Percentiles rank a stretch among this genome's conserved stretches.
phyloP scores from a whole-genome alignment of 768 basidiomycete genomes.

The Agrocybe pediades region DNA sequence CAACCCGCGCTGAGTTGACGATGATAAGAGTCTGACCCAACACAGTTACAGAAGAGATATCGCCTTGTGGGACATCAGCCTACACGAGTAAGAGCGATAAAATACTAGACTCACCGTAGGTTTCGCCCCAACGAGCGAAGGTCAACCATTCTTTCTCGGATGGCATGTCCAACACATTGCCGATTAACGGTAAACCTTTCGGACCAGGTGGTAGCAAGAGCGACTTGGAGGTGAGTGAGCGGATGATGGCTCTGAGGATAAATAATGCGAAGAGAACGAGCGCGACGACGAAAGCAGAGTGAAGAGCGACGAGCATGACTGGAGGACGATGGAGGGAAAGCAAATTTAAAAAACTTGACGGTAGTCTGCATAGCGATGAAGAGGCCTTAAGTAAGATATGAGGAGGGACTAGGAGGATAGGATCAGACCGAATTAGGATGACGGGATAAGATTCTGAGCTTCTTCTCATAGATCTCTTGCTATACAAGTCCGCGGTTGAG shows the following conservation, averaged over 20 bases:
- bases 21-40: conserved; percentile 62
- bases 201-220: conserved; percentile 52
- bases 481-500: conserved; percentile 45
- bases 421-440: conserved; percentile 36
- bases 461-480: conserved; percentile 33
- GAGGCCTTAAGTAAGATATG: conserved; percentile 37
- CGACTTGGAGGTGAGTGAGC: conserved; percentile 17
- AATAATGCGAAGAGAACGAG: conserved; percentile 34
- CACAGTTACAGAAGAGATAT: conserved; percentile 60
- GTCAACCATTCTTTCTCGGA: conserved; percentile 49
- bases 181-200: conserved; percentile 51
- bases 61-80: conserved; percentile 37
- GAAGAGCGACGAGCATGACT: conserved; percentile 16
- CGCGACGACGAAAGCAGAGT: conserved; percentile 32
- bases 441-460: conserved; percentile 33
- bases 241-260: conserved; percentile 31
- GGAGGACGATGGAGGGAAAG: conserved; percentile 20
- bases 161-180: conserved; percentile 57
- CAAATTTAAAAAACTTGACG: conserved; percentile 24
- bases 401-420: conserved; percentile 31
- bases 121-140: conserved; percentile 53
- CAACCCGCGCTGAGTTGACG: conserved; percentile 51
- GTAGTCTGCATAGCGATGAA: conserved; percentile 19
- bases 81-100: not conserved
- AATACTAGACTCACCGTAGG: conserved; percentile 41